Percentiles rank a stretch among this genome's conserved stretches.
phyloP scores from a whole-genome alignment of 2,329 filamentous ascomycete species.

The Aspergillus eucalypticola region DNA sequence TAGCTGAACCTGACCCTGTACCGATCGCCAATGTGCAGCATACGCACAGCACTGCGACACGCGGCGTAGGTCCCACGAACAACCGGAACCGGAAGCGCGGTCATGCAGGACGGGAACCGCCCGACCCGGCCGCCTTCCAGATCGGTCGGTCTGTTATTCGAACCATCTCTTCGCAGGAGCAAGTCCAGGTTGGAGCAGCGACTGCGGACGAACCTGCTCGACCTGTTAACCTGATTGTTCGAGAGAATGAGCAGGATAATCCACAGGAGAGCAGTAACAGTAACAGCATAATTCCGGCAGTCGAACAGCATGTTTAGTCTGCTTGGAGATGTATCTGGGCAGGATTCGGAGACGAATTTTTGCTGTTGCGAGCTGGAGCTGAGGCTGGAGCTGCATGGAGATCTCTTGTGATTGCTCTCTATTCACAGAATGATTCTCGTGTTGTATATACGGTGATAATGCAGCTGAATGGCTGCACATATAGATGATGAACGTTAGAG shows the following conservation, averaged over 20 bases:
- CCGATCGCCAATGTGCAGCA: slow-evolving; percentile 27
- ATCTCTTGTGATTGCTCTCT: no score
- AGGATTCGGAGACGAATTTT: neutral
- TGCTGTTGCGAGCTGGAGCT: neutral
- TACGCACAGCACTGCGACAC: slow-evolving; percentile 39
- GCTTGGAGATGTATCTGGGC: no score
- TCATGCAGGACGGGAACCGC: slow-evolving; percentile 12
- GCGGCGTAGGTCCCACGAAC: slow-evolving; percentile 16
- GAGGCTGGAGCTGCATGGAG: neutral
- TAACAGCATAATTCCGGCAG: neutral
- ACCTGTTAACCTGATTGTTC: slow-evolving; percentile 33
- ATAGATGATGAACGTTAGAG: no score
- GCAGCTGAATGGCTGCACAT: no score
- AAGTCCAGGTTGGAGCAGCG: slow-evolving; percentile 24
- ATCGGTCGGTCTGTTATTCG: slow-evolving; percentile 30
- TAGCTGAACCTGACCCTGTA: slow-evolving; percentile 31
- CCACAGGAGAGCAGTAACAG: neutral
- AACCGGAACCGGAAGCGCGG: slow-evolving; percentile 31
- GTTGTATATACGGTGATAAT: no score
- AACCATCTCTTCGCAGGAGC: slow-evolving; percentile 17
- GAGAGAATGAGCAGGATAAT: neutral
- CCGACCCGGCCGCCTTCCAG: slow-evolving; percentile 27
- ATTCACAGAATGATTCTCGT: no score
- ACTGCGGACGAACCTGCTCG: slow-evolving; percentile 33
- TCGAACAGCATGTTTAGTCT: neutral